These are phyloP conservation scores for Alloteropsis semialata DNA, from an alignment of 176 grass and related monocot genomes.

Conservation along the genomic window DNA sequence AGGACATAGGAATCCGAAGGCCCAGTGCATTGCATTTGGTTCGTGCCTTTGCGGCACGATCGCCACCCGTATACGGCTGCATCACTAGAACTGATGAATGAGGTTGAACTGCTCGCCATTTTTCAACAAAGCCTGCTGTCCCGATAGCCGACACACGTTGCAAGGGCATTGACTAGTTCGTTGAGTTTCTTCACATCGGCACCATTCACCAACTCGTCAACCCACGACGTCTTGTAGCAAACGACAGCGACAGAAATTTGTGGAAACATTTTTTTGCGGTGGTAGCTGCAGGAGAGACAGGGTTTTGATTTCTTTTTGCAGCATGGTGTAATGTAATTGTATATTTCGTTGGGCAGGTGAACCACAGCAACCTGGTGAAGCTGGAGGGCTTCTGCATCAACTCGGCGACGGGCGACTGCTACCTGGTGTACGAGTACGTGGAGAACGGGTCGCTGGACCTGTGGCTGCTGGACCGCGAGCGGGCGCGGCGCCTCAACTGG, in stretches of 20 bases:
- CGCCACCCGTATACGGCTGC: neutral
- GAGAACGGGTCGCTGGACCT: slow-evolving; percentile 88
- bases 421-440: slow-evolving; percentile 91
- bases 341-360: slow-evolving; percentile 47
- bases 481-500: slow-evolving; percentile 51
- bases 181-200: neutral
- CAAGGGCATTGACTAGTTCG: neutral
- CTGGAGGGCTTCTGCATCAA: slow-evolving; percentile 98
- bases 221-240: neutral
- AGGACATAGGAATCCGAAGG: neutral
- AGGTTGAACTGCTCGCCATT: neutral
- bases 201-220: neutral
- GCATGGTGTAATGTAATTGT: neutral
- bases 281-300: neutral
- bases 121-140: slow-evolving; percentile 9
- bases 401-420: slow-evolving; percentile 66
- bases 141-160: neutral
- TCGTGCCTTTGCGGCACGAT: neutral
- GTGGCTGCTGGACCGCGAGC: slow-evolving; percentile 49
- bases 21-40: neutral
- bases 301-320: neutral
- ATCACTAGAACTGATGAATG: neutral
- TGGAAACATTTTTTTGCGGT: neutral
- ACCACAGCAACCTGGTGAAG: slow-evolving; percentile 95
- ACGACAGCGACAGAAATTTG: neutral